Base-by-base conservation (phyloP, 345 rosid species). In the Populus nigra region DNA sequence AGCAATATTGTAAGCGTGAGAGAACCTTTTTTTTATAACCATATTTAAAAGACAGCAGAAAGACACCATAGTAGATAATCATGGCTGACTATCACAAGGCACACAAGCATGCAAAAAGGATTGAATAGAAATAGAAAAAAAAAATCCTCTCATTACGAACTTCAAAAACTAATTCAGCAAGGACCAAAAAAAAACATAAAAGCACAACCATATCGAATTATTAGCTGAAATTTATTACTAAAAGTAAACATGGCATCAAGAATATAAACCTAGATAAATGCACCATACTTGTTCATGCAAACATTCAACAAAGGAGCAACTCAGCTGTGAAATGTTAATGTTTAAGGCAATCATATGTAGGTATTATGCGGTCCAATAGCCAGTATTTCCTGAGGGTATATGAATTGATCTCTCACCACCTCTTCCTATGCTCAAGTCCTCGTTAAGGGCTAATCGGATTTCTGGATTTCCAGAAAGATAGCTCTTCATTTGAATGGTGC, bases 401-500 rank as follows among this genome's bases (percentile, higher is more conserved):
- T 89, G 90, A 45, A 85, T 79, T 20, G 97, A 88, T 90, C 92
- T 84, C 55, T 97, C 92, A 47, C 90, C 92, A 77, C 89, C 88
- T 86, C 98, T 93, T 74, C 85, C 82, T 31, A 96, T 92, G 87
- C 81, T 83, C 85, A 96, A 83, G 78, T 96, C 98, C 63, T 96
- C 99, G 74, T 94, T 96, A 79, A 96, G 96, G 75, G 99, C 99
- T 81, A 96, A 83, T 38, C 94, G 91, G 65, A 96, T 94, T 92
- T 96, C 99, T 6, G 97, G 99, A 84, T 91, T 96, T 59, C 99
- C 99, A 71, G 91, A 77, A 72, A 96, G 95, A 84, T 94, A 96
- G 79, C 98, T 96, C 90, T 96, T 96, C 99, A 94, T 96, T 91
- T 96, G 99, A 85, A 96, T 96, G 80, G 99, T 96, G 65, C 99